Conservation (phyloP, 2,329 filamentous ascomycete genomes). For the Lecanicillium sp. region DNA sequence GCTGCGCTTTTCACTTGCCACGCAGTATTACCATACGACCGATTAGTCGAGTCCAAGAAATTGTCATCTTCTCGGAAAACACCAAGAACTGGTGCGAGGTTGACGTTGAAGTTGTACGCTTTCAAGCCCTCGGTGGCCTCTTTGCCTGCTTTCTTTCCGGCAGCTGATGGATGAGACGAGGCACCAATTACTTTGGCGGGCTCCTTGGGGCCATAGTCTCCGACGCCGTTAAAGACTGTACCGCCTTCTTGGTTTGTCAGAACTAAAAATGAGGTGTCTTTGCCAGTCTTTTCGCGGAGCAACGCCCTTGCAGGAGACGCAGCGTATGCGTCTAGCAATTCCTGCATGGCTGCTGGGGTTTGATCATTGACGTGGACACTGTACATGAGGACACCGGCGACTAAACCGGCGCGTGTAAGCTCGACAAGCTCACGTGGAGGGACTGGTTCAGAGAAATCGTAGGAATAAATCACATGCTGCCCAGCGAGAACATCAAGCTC, state of each 20-base stretch:
- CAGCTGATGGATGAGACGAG: conserved; percentile 1
- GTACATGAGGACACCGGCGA: conserved; percentile 10
- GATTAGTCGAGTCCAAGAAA: conserved; percentile 6
- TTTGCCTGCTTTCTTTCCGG: conserved; percentile 6
- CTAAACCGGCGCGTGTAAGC: conserved; percentile 8
- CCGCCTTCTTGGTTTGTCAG: conserved; percentile 11
- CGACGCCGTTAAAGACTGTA: conserved; percentile 6
- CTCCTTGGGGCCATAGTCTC: conserved; percentile 4
- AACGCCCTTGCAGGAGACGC: conserved; percentile 8
- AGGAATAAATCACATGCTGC: conserved; percentile 10
- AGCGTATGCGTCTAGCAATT: conserved; percentile 6
- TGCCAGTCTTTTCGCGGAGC: conserved; percentile 5
- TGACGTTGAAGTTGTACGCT: conserved; percentile 35
- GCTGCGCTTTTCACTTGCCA: conserved; percentile 8
- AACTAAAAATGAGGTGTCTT: conserved; percentile 6
- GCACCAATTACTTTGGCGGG: conserved; percentile 6
- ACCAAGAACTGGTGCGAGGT: conserved; percentile 8
- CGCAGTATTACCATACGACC: conserved; percentile 8
- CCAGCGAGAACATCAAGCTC: conserved; percentile 9
- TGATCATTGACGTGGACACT: conserved; percentile 9
- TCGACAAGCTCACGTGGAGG: conserved; percentile 7
- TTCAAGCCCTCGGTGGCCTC: conserved; percentile 5
- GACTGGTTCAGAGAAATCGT: conserved; percentile 1
- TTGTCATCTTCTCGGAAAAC: conserved; percentile 8
- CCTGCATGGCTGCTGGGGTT: conserved; percentile 7